These are phyloP conservation scores for Stylosanthes scabra DNA, from an alignment of 331 rosid species.

Conservation along the genomic window DNA sequence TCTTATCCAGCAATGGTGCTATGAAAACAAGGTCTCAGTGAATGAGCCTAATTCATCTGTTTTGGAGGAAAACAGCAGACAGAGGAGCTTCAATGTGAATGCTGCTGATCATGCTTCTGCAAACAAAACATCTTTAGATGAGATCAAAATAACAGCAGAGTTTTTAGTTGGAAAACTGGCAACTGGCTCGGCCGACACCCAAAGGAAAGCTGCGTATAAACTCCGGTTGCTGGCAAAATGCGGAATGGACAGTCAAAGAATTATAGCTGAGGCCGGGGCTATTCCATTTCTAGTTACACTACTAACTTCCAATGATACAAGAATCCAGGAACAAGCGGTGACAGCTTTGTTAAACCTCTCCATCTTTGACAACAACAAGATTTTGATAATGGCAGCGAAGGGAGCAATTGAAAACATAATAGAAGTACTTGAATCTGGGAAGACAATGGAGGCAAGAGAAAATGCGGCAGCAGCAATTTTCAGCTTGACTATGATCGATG, in stretches of 20 bases:
- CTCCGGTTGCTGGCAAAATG: conserved; percentile 84
- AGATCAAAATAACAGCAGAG: conserved; percentile 71
- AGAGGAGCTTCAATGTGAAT: conserved; percentile 21
- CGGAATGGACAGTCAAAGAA: conserved; percentile 70
- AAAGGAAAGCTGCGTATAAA: conserved; percentile 91
- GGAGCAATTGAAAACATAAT: conserved; percentile 67
- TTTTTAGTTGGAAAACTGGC: conserved; percentile 87
- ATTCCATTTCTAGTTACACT: conserved; percentile 84
- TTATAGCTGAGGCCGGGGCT: conserved; percentile 94
- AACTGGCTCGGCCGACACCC: conserved; percentile 83
- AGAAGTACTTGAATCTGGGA: conserved; percentile 62
- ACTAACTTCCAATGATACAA: conserved; percentile 57
- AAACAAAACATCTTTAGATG: conserved; percentile 58
- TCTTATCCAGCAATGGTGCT: conserved; percentile 65
- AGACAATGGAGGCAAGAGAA: conserved; percentile 73
- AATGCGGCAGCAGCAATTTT: conserved; percentile 77
- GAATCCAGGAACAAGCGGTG: conserved; percentile 74
- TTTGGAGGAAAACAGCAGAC: conserved; percentile 48
- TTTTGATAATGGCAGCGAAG: conserved; percentile 61
- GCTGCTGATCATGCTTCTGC: conserved; percentile 62
- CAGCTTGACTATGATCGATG: conserved; percentile 69
- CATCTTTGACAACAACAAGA: conserved; percentile 69
- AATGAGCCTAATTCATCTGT: conserved; percentile 40
- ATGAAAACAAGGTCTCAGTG: conserved; percentile 51
- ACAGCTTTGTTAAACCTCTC: conserved; percentile 74